Evolutionary conservation across 140 eudicot species (phyloP), one percentile per base, ranked within the genome.

Genomic region (Flaveria floridana): DNA sequence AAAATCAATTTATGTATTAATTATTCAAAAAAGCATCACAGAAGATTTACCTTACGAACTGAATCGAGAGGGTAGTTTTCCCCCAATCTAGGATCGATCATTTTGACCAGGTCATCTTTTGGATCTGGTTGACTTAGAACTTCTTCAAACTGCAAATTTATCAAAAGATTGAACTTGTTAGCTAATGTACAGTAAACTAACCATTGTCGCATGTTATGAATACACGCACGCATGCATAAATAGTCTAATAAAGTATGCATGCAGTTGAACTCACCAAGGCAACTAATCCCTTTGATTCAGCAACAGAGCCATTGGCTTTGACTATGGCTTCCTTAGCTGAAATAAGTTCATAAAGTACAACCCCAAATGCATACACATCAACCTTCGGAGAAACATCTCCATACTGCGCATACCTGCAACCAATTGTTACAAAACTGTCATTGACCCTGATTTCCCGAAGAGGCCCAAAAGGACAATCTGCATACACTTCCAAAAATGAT

Each of bases 341-440:
- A 34, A 94, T 88, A 63, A 94, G 89, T 76, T 94, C 96, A 78
- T 83, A 94, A 30, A 94, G 88, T 42, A 94, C 99, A 71, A 94
- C 99, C 39, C 97, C 99, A 72, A 94, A 91, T 71, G 99, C 97
- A 74, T 78, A 94, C 16, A 94, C 99, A 72, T 94, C 99, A 68
- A 90, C 81, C 81, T 90, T 94, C 16, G 97, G 89, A 71, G 99
- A 90, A n/a, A 87, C 88, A 20, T 82, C 90, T 7, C 97, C 96
- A 65, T 84, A 88, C 18, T 82, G 89, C 5, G 92, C 96, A 75
- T 94, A 93, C 73, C 99, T 93, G 86, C 83, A 87, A 7, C 37
- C 62, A 73, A 73, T 62, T 2, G 46, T 67, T 62, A 71, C 8
- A 26, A 6, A 55, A 63, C 56, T 20, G 34, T 58, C 78, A 73